Conservation (phyloP, 768 basidiomycete genomes). For the Boletus rufocinnamomeus region DNA sequence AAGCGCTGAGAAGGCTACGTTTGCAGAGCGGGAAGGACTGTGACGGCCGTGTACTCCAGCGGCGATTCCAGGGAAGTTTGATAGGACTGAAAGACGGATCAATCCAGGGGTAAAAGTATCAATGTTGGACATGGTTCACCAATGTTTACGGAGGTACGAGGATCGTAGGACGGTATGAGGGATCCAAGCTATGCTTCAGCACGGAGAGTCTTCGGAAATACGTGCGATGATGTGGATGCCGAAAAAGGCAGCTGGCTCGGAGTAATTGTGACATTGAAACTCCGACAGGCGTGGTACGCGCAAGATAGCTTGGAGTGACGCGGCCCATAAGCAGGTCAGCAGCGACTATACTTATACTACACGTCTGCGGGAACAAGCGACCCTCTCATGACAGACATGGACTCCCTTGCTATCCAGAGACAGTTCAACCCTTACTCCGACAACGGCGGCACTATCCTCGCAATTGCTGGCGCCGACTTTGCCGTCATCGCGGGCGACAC, state of each 20-base stretch:
- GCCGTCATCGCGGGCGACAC: slow-evolving; percentile 96
- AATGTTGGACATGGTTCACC: too few relatives aligned
- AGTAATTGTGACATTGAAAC: background rate
- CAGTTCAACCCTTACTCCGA: slow-evolving; percentile 88
- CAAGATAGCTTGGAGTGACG: background rate
- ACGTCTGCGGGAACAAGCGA: background rate
- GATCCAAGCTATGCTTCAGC: too few relatives aligned
- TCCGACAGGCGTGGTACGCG: background rate
- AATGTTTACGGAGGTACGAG: too few relatives aligned
- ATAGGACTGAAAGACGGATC: too few relatives aligned
- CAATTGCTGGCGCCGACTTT: slow-evolving; percentile 92
- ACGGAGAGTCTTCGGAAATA: background rate
- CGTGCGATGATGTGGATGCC: background rate
- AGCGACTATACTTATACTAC: background rate
- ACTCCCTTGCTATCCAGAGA: slow-evolving; percentile 41
- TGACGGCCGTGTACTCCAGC: background rate
- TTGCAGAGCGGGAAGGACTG: background rate
- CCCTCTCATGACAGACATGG: background rate
- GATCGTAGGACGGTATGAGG: too few relatives aligned
- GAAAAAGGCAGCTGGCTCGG: background rate
- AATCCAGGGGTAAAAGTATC: too few relatives aligned
- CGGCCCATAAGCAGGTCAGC: background rate
- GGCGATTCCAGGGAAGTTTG: too few relatives aligned
- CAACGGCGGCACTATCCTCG: slow-evolving; percentile 96
- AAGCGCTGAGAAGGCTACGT: background rate